Base-by-base conservation (phyloP, 495 filamentous ascomycete species). In the Podospora anserina region DNA sequence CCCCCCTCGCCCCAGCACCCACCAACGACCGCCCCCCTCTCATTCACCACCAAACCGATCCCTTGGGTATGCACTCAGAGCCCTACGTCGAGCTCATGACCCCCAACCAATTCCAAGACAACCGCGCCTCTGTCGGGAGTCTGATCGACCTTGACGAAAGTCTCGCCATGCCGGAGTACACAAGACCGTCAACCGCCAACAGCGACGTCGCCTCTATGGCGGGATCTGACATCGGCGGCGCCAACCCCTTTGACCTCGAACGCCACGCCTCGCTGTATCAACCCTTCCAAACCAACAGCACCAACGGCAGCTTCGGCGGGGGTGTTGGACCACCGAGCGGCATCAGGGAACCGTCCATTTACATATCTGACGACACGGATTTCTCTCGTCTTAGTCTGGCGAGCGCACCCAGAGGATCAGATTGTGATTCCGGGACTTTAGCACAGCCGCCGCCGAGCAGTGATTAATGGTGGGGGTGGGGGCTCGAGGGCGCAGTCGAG, bases 241-340 rank as follows among this genome's bases (percentile, higher is more conserved):
- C 77, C 6, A 84, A 84, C 67, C 85, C 85, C 2, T 87, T 87
- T 66, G 82, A 86, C 53, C 76, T 86, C 13, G 84, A 86, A 71
- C 81, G 83, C 15, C 85, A 85, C 68, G 78, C 82, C 0, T 85
- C 84, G 30, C 73, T 85, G 2, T 86, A 85, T 65, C 78, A 78
- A 19, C 79, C 81, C 0, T 44, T 73, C 15, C 71, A 69, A 58
- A 66, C 77, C 18, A 39, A 63, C 15, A 28, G 67, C 73, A 18
- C 49, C 55, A 20, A 7, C 55, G 55, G 55, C 2, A 49, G 39
- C 9, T 13, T 49, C 39, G 1, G 30, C 30, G 30, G 30, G 30
- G 4, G 30, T 7, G 30, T 32, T 32, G 30, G 30, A 32, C 30
- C 30, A 32, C 4, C 4, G 30, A 32, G 30, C 3, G 53, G 54